Evolutionary conservation across 176 grass and related monocot species (phyloP), one percentile per base, ranked within the genome.

Genomic region (Aegilops longissima): DNA sequence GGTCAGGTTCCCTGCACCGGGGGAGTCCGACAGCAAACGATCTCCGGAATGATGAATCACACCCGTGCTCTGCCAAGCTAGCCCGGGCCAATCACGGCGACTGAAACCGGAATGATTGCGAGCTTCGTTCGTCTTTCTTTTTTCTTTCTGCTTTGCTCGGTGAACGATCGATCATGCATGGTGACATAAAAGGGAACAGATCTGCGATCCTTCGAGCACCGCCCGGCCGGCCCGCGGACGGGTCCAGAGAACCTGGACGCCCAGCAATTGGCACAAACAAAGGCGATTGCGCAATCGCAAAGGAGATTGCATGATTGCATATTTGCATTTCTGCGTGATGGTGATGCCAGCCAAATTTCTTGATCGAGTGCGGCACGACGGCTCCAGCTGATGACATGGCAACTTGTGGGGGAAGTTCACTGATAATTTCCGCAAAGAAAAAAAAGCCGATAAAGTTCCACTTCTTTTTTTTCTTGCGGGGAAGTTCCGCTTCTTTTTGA

Each of bases 151-250:
- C 29, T 8, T 68, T 35, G 18, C 54, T 18, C 6, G 14, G 13
- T 34, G 16, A 34, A 33, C 13, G 54, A 56, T 20, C 66, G 12
- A 82, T 82, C 12, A 21, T 82, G 80, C 1, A 40, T 23, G 56
- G 3, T 45, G 45, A 67, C 73, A 36, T 49, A 69, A 86, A 78
- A 40, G 24, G 56, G 16, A 79, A 29, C 47, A 86, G 66, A 79
- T 58, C 24, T 13, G 47, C 45, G 25, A 8, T 16, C 31, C 2
- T 67, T 51, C 30, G 17, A 54, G 73, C 42, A 11, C 61, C 18
- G 14, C 6, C 6, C 36, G 6, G 36, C 39, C 59, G 7, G 20
- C 9, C 61, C 36, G 11, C 16, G 23, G 83, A 77, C 14, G 33
- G 64, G 25, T 77, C 49, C 73, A 20, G 42, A 54, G 73, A n/a